phyloP scores from a whole-genome alignment of 1,139 yeast genomes.

The Geotrichum candidum region DNA sequence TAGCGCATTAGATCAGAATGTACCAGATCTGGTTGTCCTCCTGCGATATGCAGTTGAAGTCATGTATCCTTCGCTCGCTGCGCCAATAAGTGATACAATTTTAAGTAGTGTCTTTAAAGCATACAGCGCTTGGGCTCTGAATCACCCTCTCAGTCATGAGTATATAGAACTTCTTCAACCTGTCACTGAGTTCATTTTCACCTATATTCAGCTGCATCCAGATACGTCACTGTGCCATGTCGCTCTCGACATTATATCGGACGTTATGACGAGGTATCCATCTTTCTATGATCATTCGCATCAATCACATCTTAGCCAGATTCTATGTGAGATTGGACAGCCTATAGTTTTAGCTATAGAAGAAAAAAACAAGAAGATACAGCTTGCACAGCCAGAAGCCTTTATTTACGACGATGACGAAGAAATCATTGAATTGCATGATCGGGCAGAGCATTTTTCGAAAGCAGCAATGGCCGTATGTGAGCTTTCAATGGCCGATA shows the following conservation, averaged over 20 bases:
- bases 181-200: slow-evolving; percentile 3
- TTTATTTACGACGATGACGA: slow-evolving; percentile 11
- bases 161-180: neutral
- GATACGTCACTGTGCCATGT: neutral
- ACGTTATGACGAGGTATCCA: slow-evolving; percentile 9
- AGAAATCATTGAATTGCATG: slow-evolving; percentile 16
- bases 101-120: slow-evolving; percentile 1
- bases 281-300: slow-evolving; percentile 1
- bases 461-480: slow-evolving; percentile 13
- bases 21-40: neutral
- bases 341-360: slow-evolving; percentile 1
- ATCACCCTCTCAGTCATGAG: neutral
- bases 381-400: neutral
- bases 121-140: slow-evolving; percentile 12
- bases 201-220: neutral
- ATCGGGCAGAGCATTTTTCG: slow-evolving; percentile 8
- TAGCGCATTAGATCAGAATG: neutral
- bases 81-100: neutral
- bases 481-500: slow-evolving; percentile 9
- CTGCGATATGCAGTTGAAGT: neutral
- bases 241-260: slow-evolving; percentile 9
- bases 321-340: slow-evolving; percentile 7
- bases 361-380: neutral
- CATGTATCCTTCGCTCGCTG: neutral
- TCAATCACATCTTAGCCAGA: slow-evolving; percentile 1